These are phyloP conservation scores for Populus tremula DNA, from an alignment of 345 rosid genomes.

Conservation along the genomic window DNA sequence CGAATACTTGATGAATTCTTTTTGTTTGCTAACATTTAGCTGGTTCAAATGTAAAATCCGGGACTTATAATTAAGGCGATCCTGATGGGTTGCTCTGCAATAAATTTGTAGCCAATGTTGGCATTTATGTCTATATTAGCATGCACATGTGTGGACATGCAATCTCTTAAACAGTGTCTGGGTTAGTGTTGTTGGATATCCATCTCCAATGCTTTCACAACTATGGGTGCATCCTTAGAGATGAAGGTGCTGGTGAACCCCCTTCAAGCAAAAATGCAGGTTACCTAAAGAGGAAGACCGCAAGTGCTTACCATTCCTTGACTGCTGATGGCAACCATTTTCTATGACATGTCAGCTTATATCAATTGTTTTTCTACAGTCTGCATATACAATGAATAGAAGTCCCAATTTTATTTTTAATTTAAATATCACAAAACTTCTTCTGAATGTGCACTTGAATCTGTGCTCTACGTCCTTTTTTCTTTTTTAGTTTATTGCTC, in stretches of 20 bases:
- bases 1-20: not conserved
- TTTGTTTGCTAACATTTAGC: not conserved
- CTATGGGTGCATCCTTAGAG: not conserved
- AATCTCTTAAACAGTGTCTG: not conserved
- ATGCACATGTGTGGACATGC: not conserved
- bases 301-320: not conserved
- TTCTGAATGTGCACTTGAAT: conserved; percentile 3
- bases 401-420: not conserved
- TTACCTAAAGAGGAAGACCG: not conserved
- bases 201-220: not conserved
- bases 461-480: not conserved
- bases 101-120: not conserved
- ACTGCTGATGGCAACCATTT: not conserved
- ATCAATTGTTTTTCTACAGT: not conserved
- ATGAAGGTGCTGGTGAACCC: not conserved
- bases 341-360: not conserved
- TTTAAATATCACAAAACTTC: not conserved
- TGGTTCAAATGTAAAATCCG: not conserved
- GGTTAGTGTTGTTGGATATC: not conserved
- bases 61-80: not conserved
- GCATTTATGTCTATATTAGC: not conserved
- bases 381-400: not conserved
- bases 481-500: not conserved
- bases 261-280: not conserved
- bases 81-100: not conserved